Conservation (phyloP, 2,329 filamentous ascomycete species). For the Nectriaceae sp. region DNA sequence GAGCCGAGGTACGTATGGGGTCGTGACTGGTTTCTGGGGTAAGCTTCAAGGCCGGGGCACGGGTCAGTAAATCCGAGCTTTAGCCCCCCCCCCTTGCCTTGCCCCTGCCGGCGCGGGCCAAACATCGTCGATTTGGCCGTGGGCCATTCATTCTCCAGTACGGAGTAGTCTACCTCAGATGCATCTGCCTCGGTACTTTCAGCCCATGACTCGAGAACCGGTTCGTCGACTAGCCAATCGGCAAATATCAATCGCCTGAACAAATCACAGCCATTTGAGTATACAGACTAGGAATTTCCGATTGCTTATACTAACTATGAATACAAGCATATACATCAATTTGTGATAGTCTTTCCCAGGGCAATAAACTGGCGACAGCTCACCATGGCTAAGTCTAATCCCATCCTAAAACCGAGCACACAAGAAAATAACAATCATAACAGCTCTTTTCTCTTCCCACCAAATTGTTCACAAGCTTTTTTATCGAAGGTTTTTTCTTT, state of each 20-base stretch:
- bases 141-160: too few species aligned
- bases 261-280: not conserved
- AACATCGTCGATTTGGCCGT: too few species aligned
- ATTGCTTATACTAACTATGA: too few species aligned
- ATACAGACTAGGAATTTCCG: not conserved
- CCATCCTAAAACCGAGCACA: constrained; percentile 25
- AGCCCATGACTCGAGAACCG: not conserved
- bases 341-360: constrained; percentile 10
- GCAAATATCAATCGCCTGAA: not conserved
- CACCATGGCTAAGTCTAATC: constrained; percentile 43
- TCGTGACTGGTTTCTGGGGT: constrained; percentile 7
- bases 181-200: constrained; percentile 12
- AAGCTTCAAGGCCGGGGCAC: not conserved
- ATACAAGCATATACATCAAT: constrained; percentile 7
- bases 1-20: constrained; percentile 27
- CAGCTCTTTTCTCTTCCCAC: constrained; percentile 27
- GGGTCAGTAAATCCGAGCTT: constrained; percentile 17
- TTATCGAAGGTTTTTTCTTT: constrained; percentile 11
- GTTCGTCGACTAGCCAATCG: constrained; percentile 4
- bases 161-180: too few species aligned
- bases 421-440: constrained; percentile 21
- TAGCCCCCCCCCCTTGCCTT: too few species aligned
- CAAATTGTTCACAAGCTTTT: too few species aligned
- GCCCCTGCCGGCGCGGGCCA: too few species aligned
- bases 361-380: constrained; percentile 43